A percentile compares a stretch with the other conserved stretches of the same genome.
These are phyloP conservation scores for Fusarium keratoplasticum DNA, from an alignment of 2,329 filamentous ascomycete species.

Conservation along the genomic window DNA sequence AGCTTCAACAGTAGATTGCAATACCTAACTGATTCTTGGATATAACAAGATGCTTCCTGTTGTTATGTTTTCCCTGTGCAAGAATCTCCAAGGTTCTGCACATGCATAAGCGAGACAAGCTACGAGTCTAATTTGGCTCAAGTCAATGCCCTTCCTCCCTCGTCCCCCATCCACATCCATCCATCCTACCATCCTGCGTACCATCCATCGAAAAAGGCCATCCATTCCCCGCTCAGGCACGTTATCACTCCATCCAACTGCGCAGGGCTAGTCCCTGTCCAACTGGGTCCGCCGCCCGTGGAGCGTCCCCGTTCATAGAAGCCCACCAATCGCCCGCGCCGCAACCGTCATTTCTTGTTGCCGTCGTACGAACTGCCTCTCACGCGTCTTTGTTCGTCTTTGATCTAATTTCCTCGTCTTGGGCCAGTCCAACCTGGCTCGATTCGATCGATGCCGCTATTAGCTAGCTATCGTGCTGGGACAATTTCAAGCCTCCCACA, in stretches of 20 bases:
- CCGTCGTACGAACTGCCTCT: constrained; percentile 38
- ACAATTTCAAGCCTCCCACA: constrained; percentile 1
- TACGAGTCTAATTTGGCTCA: constrained; percentile 35
- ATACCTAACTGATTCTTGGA: neutral
- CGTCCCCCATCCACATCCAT: neutral
- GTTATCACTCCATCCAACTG: constrained; percentile 19
- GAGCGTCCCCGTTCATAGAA: constrained; percentile 15
- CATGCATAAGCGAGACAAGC: constrained; percentile 27
- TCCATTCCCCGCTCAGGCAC: constrained; percentile 9
- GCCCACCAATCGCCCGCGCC: constrained; percentile 36
- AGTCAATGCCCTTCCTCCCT: constrained; percentile 10
- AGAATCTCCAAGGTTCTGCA: neutral
- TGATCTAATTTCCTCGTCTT: constrained; percentile 29
- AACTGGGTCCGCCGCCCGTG: neutral
- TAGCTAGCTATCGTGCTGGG: neutral
- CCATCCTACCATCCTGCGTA: constrained; percentile 11
- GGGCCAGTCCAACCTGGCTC: constrained; percentile 5
- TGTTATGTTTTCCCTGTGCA: neutral
- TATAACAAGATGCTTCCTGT: neutral
- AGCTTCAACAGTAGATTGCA: neutral
- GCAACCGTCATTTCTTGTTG: constrained; percentile 30
- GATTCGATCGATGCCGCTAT: constrained; percentile 8
- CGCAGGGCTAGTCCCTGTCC: constrained; percentile 33
- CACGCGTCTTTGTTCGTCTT: constrained; percentile 19
- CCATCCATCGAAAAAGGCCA: constrained; percentile 8